phyloP scores from a whole-genome alignment of 2,329 filamentous ascomycete species.

The Anthostomella pinea region DNA sequence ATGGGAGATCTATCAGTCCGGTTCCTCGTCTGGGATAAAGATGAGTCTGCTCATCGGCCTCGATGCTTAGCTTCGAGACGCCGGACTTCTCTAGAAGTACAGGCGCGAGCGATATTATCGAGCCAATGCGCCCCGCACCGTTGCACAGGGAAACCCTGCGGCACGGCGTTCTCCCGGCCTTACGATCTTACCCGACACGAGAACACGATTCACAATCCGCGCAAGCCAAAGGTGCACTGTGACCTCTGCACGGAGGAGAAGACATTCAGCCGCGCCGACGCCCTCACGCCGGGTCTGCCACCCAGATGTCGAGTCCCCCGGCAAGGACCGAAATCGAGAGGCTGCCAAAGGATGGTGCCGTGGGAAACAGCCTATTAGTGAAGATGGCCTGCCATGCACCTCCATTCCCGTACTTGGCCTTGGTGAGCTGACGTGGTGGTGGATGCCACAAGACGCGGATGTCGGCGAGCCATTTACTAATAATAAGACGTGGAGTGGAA shows the following conservation, averaged over 20 bases:
- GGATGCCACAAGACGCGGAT: too few species aligned
- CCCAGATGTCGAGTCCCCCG: slow-evolving; percentile 80
- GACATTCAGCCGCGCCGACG: slow-evolving; percentile 93
- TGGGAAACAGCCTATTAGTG: too few species aligned
- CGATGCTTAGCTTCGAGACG: too few species aligned
- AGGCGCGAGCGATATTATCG: slow-evolving; percentile 90
- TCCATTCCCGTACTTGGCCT: too few species aligned
- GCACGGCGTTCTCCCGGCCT: slow-evolving; percentile 87
- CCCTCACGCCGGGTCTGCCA: slow-evolving; percentile 89
- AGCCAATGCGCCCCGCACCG: slow-evolving; percentile 65
- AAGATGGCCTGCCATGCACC: too few species aligned
- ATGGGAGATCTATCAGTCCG: too few species aligned
- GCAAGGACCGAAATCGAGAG: slow-evolving; percentile 56
- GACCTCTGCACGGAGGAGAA: slow-evolving; percentile 93
- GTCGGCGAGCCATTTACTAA: too few species aligned
- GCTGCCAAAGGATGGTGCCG: too few species aligned
- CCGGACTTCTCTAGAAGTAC: slow-evolving; percentile 86
- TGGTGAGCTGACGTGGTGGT: too few species aligned
- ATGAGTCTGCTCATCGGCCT: too few species aligned
- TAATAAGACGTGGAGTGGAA: too few species aligned
- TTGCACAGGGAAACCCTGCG: slow-evolving; percentile 91
- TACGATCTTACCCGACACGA: slow-evolving; percentile 97
- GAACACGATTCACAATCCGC: slow-evolving; percentile 93
- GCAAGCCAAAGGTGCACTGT: slow-evolving; percentile 93
- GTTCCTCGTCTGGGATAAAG: too few species aligned